Evolutionary conservation across 805 yeast genomes (phyloP), one percentile per base, ranked within the genome.

Genomic region (Lipomyces lipofer): DNA sequence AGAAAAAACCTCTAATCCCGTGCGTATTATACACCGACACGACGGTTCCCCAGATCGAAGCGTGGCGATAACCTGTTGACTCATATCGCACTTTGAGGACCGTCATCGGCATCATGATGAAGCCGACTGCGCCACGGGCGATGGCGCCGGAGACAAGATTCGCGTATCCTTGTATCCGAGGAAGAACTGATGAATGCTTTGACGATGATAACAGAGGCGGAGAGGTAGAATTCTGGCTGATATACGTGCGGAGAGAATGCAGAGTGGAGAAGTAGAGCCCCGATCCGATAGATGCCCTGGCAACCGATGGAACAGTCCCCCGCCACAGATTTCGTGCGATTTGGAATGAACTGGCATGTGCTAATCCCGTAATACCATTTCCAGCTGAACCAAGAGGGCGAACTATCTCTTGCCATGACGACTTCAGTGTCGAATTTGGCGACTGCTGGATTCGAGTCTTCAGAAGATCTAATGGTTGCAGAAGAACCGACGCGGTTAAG

Each of bases 101-200:
- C 0, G 99, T 94, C 8, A 94, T 79, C 0, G 99, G 99, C 99
- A 94, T 94, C 4, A 96, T 88, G 7, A 88, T 58, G 59, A 84
- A 78, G 1, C 99, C 99, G 1, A 90, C 95, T 0, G 80, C 53
- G 0, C 90, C 89, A 52, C 99, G 75, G 0, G 95, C 84, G 2
- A 83, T 63, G 40, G 88, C 86, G 2, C 99, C 98, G 0, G 91
- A 77, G 5, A 80, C 49, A 48, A 91, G 71, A 67, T 94, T 94
- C 56, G 84, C 90, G 29, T 73, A 63, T 60, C 82, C 83, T 2
- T 86, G 74, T 33, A 94, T 75, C 66, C 81, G 83, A 2, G 98
- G 98, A 51, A 92, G 73, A 15, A 70, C 78, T 32, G 78, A 79
- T 21, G 71, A 69, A 12, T 52, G 44, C 15, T 36, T n/a, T 25